Conservation (phyloP, 1,139 yeast species). For the Meyerozyma guilliermondii region DNA sequence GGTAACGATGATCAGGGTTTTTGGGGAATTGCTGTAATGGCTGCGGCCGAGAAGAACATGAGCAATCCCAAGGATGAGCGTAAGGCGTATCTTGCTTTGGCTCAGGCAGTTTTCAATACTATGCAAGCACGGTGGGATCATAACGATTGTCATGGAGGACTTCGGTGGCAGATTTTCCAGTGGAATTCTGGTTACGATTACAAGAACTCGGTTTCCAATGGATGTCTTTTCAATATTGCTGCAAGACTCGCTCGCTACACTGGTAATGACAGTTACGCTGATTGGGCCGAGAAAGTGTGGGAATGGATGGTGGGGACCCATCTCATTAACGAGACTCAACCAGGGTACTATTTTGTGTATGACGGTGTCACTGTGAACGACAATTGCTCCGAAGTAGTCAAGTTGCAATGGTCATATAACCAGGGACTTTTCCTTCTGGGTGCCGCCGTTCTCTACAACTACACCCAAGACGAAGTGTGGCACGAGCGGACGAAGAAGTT, state of each 20-base stretch:
- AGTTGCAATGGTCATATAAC: conserved; percentile 70
- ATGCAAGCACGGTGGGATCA: conserved; percentile 76
- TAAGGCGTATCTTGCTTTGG: conserved; percentile 54
- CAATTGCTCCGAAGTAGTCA: conserved; percentile 53
- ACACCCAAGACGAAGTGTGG: conserved; percentile 60
- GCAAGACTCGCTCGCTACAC: conserved; percentile 77
- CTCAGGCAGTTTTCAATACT: conserved; percentile 73
- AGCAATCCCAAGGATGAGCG: conserved; percentile 46
- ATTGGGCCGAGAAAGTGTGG: conserved; percentile 64
- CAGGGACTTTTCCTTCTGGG: conserved; percentile 75
- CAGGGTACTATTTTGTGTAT: conserved; percentile 42
- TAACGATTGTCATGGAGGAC: conserved; percentile 63
- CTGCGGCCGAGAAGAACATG: conserved; percentile 78
- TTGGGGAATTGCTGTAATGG: conserved; percentile 84
- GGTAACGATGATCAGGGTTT: conserved; percentile 94
- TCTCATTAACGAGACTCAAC: conserved; percentile 15
- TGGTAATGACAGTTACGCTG: conserved; percentile 54
- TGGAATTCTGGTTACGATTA: conserved; percentile 76
- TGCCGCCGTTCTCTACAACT: conserved; percentile 63
- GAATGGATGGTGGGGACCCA: conserved; percentile 53
- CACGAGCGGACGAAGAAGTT: conserved; percentile 43
- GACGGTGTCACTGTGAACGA: conserved; percentile 66
- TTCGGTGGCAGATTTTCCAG: conserved; percentile 81
- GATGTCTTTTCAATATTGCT: conserved; percentile 70
- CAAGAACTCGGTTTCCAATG: conserved; percentile 76